A percentile compares a stretch with the other conserved stretches of the same genome.
These are phyloP conservation scores for Hyparrhenia diplandra DNA, from an alignment of 176 grass and related monocot species.

Conservation along the genomic window DNA sequence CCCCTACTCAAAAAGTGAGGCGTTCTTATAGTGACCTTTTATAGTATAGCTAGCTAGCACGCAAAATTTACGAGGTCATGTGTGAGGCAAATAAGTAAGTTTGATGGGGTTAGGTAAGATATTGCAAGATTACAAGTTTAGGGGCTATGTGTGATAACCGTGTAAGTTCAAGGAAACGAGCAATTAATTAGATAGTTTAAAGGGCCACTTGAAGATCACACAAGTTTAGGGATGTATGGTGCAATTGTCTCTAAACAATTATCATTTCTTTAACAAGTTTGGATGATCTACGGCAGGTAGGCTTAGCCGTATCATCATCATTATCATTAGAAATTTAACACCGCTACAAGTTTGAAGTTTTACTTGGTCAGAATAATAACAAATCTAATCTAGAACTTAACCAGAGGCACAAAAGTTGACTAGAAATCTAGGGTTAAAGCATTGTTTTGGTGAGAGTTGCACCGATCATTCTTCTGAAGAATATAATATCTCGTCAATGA, in stretches of 20 bases:
- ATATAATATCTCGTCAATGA: slow-evolving; percentile 4
- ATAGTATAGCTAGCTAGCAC: too few species aligned
- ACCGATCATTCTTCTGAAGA: not conserved
- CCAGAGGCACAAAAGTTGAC: not conserved
- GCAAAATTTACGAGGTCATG: too few species aligned
- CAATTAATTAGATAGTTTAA: not conserved
- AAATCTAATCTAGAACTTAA: not conserved
- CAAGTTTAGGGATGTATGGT: not conserved
- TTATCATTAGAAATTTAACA: not conserved
- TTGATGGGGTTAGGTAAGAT: too few species aligned
- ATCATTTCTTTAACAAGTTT: not conserved
- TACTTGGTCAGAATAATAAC: not conserved
- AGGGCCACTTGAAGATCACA: not conserved
- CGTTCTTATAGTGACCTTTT: too few species aligned
- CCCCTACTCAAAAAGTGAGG: too few species aligned
- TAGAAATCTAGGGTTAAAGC: not conserved
- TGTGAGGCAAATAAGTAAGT: too few species aligned
- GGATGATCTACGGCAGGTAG: not conserved
- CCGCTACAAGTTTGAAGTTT: not conserved
- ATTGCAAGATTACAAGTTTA: not conserved
- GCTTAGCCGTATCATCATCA: not conserved
- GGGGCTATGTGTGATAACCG: not conserved
- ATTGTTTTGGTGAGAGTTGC: not conserved
- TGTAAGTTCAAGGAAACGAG: not conserved
- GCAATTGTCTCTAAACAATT: not conserved